Evolutionary conservation across 305 asterid species (phyloP).

Genomic region (Fraxinus baroniana): DNA sequence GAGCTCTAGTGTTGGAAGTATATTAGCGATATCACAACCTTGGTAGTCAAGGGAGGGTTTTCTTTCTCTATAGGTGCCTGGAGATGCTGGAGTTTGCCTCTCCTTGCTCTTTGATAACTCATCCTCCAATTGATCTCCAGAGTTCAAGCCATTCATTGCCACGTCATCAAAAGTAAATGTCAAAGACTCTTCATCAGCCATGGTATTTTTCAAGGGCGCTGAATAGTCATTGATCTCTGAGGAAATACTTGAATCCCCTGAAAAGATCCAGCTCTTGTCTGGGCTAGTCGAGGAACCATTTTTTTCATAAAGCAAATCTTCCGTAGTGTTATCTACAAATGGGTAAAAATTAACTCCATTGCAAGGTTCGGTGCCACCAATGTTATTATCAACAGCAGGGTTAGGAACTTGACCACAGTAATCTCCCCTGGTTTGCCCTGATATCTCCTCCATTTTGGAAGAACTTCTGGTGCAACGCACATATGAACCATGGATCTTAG

Average conservation of each 20-base stretch:
- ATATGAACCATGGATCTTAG: conserved; percentile 31
- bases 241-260: conserved; percentile 17
- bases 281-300: conserved; percentile 27
- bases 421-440: conserved; percentile 25
- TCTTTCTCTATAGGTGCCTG: conserved; percentile 29
- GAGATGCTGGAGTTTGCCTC: conserved; percentile 31
- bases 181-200: conserved; percentile 33
- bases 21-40: conserved; percentile 31
- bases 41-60: conserved; percentile 28
- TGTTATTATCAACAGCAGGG: conserved; percentile 16
- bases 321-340: conserved; percentile 24
- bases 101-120: conserved; percentile 31
- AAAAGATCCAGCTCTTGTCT: conserved; percentile 27
- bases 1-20: conserved; percentile 32
- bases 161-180: conserved; percentile 14
- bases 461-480: conserved; percentile 29
- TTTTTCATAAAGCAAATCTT: conserved; percentile 32
- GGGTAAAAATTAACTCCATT: conserved; percentile 26
- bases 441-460: conserved; percentile 24
- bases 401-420: conserved; percentile 35
- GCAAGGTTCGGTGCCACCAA: conserved; percentile 22
- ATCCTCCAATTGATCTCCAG: conserved; percentile 29
- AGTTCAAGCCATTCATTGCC: conserved; percentile 25
- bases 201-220: conserved; percentile 21
- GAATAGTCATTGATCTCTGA: conserved; percentile 31